Percentiles rank a stretch among this genome's conserved stretches.
Evolutionary conservation across 306 rosid genomes (phyloP).

Genomic region (Rubus parviflorus): DNA sequence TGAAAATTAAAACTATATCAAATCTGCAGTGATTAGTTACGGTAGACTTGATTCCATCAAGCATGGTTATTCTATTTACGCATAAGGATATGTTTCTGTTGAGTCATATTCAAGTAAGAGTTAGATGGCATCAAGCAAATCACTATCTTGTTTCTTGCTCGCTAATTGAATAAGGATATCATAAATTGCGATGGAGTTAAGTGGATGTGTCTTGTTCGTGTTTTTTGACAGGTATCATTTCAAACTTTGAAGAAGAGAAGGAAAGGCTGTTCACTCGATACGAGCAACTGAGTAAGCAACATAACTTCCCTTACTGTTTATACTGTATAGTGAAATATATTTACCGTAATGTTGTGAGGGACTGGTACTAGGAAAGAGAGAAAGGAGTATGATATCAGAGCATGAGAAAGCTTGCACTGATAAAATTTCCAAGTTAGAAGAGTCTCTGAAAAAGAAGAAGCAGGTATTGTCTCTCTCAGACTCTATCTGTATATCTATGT

Average conservation of each 20-base stretch:
- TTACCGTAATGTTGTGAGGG: constrained; percentile 9
- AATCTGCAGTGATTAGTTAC: not conserved
- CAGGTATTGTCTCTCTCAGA: constrained; percentile 44
- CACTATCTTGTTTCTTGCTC: constrained; percentile 13
- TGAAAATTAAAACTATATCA: not conserved
- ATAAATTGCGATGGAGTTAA: not conserved
- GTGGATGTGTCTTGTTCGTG: not conserved
- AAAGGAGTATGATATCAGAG: constrained; percentile 63
- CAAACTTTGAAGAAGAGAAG: constrained; percentile 90
- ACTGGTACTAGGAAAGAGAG: constrained; percentile 68
- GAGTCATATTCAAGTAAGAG: not conserved
- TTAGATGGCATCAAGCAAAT: not conserved
- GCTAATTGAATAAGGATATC: constrained; percentile 3
- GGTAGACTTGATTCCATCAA: not conserved
- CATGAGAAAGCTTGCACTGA: constrained; percentile 71
- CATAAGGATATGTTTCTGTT: not conserved
- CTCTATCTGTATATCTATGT: not conserved
- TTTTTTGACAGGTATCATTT: constrained; percentile 57
- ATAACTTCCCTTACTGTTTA: not conserved
- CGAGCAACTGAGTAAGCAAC: constrained; percentile 83
- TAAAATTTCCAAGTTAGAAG: constrained; percentile 72
- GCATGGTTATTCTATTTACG: not conserved
- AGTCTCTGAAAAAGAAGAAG: constrained; percentile 82
- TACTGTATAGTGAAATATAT: not conserved
- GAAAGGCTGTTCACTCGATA: constrained; percentile 70